Conservation (phyloP, 2,329 filamentous ascomycete genomes). For the Aureobasidium lini region DNA sequence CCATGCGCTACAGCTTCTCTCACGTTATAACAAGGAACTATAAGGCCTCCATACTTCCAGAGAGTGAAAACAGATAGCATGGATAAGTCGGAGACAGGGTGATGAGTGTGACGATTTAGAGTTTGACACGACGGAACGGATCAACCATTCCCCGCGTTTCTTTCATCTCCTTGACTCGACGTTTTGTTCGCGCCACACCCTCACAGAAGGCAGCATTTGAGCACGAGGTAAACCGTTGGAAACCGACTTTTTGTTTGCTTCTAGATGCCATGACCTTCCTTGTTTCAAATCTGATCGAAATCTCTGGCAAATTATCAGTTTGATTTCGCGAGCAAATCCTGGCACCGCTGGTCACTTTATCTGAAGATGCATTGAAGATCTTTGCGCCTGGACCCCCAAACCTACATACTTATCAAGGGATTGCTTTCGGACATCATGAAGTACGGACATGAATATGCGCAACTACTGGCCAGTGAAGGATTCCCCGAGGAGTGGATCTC, state of each 20-base stretch:
- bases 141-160: slow-evolving; percentile 3
- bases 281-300: not conserved
- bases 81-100: not conserved
- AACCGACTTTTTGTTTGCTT: not conserved
- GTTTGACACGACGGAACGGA: not conserved
- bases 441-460: slow-evolving; percentile 72
- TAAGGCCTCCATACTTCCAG: no score
- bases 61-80: no score
- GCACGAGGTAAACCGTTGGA: slow-evolving; percentile 6
- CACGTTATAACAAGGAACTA: no score
- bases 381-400: not conserved
- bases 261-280: not conserved
- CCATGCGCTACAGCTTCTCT: no score
- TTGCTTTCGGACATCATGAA: slow-evolving; percentile 55
- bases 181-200: not conserved
- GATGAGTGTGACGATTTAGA: not conserved
- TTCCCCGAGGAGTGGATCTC: slow-evolving; percentile 67
- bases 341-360: not conserved
- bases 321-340: not conserved
- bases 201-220: not conserved
- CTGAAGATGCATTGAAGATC: slow-evolving; percentile 5
- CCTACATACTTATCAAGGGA: not conserved
- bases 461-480: slow-evolving; percentile 60
- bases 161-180: slow-evolving; percentile 8
- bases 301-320: not conserved